Evolutionary conservation across 2,329 filamentous ascomycete genomes (phyloP), one percentile per base, ranked within the genome.

Genomic region (Xylaria sp.): DNA sequence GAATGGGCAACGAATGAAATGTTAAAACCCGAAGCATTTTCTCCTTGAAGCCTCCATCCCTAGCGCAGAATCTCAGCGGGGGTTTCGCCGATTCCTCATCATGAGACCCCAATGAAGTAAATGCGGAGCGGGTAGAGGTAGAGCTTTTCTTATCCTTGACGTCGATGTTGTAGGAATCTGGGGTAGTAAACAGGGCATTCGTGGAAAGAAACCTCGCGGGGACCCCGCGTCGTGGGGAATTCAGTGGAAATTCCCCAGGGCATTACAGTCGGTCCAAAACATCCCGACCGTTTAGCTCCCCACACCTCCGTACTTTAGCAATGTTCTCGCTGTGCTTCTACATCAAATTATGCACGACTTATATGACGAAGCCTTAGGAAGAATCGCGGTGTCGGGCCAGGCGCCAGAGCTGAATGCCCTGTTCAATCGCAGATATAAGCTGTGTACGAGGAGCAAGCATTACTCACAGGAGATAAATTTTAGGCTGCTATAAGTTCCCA

Each of bases 181-280:
- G 34, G 32, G 59, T 61, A 41, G 8, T n/a, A n/a, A n/a, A n/a
- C 8, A 43, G 46, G 18, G 34, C 46, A 61, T 61, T 61, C 34
- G 59, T 61, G 46, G 46, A 61, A 61, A 41, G 59, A 52, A 23
- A 61, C 41, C 20, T 43, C 46, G 59, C 46, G 59, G 59, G 41
- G 10, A 34, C 32, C 32, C 52, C 28, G 52, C 32, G 15, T 28
- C 4, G 46, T 50, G 46, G 45, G 3, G 45, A 46, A 25, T 8
- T 46, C 20, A 20, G 12, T 20, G 45, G 45, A 23, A 23, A 46
- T 46, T 23, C 10, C 9, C 9, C 10, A 46, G 13, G n/a, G 18
- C 18, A 45, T 46, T 46, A 23, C 20, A 25, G 12, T 30, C 46
- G 46, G 46, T 7, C 25, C 10, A 50, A 50, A 50, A 28, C 23